Evolutionary conservation across 2,329 filamentous ascomycete genomes (phyloP), one percentile per base, ranked within the genome.

Genomic region (Diaporthe sp.): DNA sequence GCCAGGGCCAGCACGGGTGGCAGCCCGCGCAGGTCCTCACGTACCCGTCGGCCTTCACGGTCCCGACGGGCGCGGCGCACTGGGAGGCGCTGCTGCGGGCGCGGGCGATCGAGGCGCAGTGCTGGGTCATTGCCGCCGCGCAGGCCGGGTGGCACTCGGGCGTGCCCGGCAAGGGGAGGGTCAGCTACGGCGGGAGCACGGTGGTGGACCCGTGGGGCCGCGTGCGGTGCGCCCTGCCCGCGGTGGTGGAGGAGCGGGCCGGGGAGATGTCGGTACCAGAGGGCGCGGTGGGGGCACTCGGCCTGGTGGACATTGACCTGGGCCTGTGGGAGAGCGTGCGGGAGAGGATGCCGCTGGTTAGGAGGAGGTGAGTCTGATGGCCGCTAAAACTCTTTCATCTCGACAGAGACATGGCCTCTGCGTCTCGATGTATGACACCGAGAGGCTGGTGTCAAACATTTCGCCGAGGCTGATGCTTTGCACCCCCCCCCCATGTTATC

Each of bases 21-120:
- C 78, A 67, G 49, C 85, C 84, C 6, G 95, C 95, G 2, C 92
- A 98, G 77, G 86, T 98, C 72, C 86, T 98, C 68, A 92, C 95
- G 0, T 98, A 96, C 81, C 96, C 96, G 0, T 96, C 94, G 8
- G 96, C 96, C 5, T 98, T 98, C 82, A 98, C 96, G 0, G 89
- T 97, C 0, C 92, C 93, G 1, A 98, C 96, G 0, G 96, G 96
- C 0, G 88, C 88, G 74, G 94, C 94, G 1, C 96, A 98, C 84
- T 98, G 96, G 96, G 92, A 95, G 80, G 87, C 91, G 2, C 85
- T 98, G 8, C 86, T 98, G 19, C 88, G 94, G 39, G 92, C 95
- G 4, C 88, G 96, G 62, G 96, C 96, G 13, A 95, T 98, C 76
- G 96, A 98, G 87, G 95, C 93, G 25, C 94, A 98, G 85, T 92